Base-by-base conservation (phyloP, 208 protist genomes). In the Trypanosoma lewisi region DNA sequence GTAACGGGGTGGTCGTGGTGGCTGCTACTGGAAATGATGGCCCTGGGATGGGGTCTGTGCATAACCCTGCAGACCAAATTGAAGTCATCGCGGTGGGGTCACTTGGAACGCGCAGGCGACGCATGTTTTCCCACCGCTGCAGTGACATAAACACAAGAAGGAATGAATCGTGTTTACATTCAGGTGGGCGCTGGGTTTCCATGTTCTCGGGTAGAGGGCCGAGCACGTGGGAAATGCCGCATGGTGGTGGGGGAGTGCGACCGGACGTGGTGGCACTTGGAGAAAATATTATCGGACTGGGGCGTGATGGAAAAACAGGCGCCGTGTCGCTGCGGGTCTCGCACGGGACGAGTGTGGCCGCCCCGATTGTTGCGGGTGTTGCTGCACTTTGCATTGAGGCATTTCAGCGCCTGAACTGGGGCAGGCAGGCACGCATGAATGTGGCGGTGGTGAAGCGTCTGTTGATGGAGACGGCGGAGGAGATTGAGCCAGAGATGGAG, bases 21-120 rank as follows among this genome's bases (percentile, higher is more conserved):
- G 94, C 87, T 0, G 98, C 98, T 0, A 94, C 98, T 21, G 98
- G 98, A 23, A 99, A 99, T 76, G 94, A 97, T 45, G 97, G 97
- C 8, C 96, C 97, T 4, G 50, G 82, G 12, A 98, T 97, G 58
- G 98, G 95, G 27, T 98, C 89, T n/a, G 65, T 99, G 21, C 95
- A 91, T 70, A 99, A 98, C 67, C 98, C 98, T 6, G 97, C 89
- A 0, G 97, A 99, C 78, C 83, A 97, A 69, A 50, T 64, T 0
- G 89, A 97, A 53, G 98, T 99, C 1, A 75, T 99, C 28, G 97
- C 97, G 12, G 96, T 99, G 2, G 97, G 97, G 6, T 83, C 81
- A 23, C 19, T 85, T 41, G 50, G 58, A 39, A 41, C 48, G 5
- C 37, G 33, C n/a, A 23, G 25, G 19, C 1, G n/a, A 17, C 23